Evolutionary conservation across 176 grass and related monocot species (phyloP), one percentile per base, ranked within the genome.

Genomic region (Saccharum spontaneum): DNA sequence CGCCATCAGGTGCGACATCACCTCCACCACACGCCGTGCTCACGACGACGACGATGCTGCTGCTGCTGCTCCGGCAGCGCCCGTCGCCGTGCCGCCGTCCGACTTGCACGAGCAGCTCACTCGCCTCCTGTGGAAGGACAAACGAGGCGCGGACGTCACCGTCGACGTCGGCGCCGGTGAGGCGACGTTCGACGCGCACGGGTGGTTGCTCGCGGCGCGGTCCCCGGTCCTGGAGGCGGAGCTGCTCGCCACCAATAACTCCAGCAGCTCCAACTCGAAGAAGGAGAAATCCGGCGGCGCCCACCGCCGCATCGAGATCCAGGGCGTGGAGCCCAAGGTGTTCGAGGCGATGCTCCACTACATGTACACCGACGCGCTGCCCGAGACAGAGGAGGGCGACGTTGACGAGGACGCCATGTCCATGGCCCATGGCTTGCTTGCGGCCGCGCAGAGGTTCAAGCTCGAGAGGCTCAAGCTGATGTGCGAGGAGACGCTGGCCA

Each of bases 291-390:
- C 4, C 5, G 12, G 41, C 34, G 30, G 10, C 33, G 31, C 4
- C 11, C 8, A 9, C 11, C 20, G 33, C 34, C 59, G 37, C 46
- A 49, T 49, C 46, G 37, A 5, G 76, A 44, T 73, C 76, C 23
- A 79, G 2, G 76, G 38, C 8, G 17, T 64, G 14, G 59, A 79
- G 9, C 59, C 76, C 1, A 2, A 18, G 13, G 59, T 64, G 23
- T 65, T 65, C 76, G 30, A 28, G 76, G 59, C 59, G 3, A 24
- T 79, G 38, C 76, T 79, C 14, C 76, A 45, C 38, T 79, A 18
- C 76, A 57, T 57, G 40, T 79, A 79, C 61, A 79, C 77, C 15
- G 24, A 79, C 61, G 16, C 60, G 24, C 77, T 79, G 24, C 77
- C 77, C 1, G 50, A 17, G 24, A 31, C 17, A 0, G 43, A 45